Evolutionary conservation across 192 early-diverging fungal genomes (phyloP), one percentile per base, ranked within the genome.

Genomic region (Backusella luteola): DNA sequence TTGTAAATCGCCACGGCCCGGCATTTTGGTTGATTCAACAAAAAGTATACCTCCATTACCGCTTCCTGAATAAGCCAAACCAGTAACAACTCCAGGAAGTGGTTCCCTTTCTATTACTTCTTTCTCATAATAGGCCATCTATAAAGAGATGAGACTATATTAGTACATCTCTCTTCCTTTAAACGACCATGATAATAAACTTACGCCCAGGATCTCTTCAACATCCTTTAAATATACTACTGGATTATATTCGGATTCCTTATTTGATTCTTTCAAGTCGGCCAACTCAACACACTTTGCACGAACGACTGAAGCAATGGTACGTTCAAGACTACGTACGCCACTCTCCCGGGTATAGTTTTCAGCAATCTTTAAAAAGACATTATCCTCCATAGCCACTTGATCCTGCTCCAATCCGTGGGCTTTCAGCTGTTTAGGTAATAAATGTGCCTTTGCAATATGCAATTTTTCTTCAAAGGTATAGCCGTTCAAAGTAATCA

Each of bases 291-390:
- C 90, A 42, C 92, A 91, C 67, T 93, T 80, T 6, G 87, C 79
- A 34, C 94, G 87, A 38, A 91, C 91, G 21, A 96, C 82, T 4
- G 90, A 76, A 23, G 88, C 95, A 66, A 96, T 87, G 34, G 90
- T 87, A 34, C 93, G 85, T 71, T 96, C 90, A 14, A 96, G 76
- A 56, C 85, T 90, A 66, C 95, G 89, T 1, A 96, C 95, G 8
- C 95, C 95, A 46, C 89, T 90, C 79, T 96, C 95, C 17, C 95
- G 88, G 21, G 92, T 94, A 81, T 94, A 96, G 2, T 87, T 88
- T 4, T 87, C 90, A 7, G 90, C 89, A 23, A 95, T 85, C 59
- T 87, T 90, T 26, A 89, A 67, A 0, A 96, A 53, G 0, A 88
- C 87, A 15, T 86, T 85, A 63, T 93, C 85, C 1, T 79, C 74